Conservation (phyloP, 2,329 filamentous ascomycete species). For the Fusarium sp. region DNA sequence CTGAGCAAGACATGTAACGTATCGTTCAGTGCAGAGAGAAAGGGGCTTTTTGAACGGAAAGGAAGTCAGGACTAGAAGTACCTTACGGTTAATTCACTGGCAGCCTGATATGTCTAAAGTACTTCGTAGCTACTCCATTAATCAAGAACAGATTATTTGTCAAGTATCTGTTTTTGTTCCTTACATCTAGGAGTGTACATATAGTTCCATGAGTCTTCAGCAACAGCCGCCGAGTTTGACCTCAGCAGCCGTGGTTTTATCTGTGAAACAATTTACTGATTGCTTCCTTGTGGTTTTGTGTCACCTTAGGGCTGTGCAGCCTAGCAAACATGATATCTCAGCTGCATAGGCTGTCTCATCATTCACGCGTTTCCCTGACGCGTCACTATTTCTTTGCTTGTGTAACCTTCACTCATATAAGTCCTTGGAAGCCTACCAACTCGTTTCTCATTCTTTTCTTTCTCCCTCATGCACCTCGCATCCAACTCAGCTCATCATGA, state of each 20-base stretch:
- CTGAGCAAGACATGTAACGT: background rate
- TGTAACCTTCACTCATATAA: background rate
- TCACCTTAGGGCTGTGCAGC: too few relatives aligned
- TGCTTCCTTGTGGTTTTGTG: too few relatives aligned
- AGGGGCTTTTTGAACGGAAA: background rate
- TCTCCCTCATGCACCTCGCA: background rate
- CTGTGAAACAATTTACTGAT: too few relatives aligned
- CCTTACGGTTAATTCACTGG: too few relatives aligned
- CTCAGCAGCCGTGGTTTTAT: background rate
- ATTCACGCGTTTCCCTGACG: background rate
- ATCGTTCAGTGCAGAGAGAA: background rate
- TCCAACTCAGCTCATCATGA: background rate
- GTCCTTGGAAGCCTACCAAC: background rate
- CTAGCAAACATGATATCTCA: too few relatives aligned
- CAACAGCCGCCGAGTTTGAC: background rate
- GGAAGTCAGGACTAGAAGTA: background rate
- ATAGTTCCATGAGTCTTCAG: background rate
- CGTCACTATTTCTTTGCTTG: background rate
- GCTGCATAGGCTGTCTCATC: background rate
- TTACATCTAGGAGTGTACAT: fast-evolving
- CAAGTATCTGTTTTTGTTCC: fast-evolving
- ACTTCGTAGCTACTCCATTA: background rate
- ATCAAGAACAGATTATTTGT: too few relatives aligned
- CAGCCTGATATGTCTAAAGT: too few relatives aligned
- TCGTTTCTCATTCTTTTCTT: background rate